Conservation (phyloP, 441 rosid species). For the Pelargonium citronellum region DNA sequence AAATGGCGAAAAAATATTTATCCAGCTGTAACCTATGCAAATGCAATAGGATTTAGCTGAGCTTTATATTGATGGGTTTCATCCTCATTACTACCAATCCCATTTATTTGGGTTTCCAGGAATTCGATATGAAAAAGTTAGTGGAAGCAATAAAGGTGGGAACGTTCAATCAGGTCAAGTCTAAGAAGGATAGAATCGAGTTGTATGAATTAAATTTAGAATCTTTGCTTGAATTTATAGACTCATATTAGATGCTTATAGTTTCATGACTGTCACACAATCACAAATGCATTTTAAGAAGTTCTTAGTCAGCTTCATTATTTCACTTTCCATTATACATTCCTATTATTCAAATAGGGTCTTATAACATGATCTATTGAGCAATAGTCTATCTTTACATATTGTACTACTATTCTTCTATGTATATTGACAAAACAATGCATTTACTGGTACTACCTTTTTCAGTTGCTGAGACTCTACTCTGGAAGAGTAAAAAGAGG, state of each 20-base stretch:
- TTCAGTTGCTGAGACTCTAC: constrained; percentile 65
- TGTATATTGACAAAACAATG: constrained; percentile 12
- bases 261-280: background rate
- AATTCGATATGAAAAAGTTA: background rate
- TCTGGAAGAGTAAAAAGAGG: constrained; percentile 63
- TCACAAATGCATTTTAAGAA: background rate
- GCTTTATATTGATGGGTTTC: background rate
- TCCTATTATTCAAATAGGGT: background rate
- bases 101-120: background rate
- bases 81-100: background rate
- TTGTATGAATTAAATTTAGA: background rate
- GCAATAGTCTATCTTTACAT: background rate
- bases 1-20: background rate
- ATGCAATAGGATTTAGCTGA: background rate
- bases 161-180: background rate
- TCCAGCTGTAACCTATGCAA: background rate
- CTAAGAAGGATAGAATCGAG: background rate
- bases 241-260: background rate
- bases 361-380: background rate
- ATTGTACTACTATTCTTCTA: constrained; percentile 5
- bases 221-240: background rate
- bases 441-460: constrained; percentile 18
- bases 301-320: background rate
- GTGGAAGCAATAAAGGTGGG: background rate
- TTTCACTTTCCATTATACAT: background rate